phyloP scores from a whole-genome alignment of 2,329 filamentous ascomycete genomes.

The Eutypella sp. region DNA sequence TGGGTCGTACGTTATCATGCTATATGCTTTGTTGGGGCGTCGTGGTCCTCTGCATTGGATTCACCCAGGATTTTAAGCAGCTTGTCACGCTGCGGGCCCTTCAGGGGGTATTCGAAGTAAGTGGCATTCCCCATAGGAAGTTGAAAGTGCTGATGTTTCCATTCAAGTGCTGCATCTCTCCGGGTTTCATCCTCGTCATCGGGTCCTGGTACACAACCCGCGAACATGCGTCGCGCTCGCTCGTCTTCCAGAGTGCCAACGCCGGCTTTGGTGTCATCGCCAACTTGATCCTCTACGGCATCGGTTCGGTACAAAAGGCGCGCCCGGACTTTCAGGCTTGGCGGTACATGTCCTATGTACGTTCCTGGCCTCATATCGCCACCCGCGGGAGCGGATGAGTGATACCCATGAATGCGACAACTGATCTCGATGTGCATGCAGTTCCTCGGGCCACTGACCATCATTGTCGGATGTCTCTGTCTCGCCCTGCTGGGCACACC shows the following conservation, averaged over 20 bases:
- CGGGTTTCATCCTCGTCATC: slow-evolving; percentile 33
- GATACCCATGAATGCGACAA: background rate
- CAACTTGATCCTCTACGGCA: slow-evolving; percentile 31
- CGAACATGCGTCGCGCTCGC: slow-evolving; percentile 30
- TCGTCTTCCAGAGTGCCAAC: slow-evolving; percentile 33
- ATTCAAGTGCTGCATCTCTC: slow-evolving; percentile 31
- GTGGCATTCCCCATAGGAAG: slow-evolving; percentile 1
- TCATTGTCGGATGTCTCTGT: slow-evolving; percentile 27
- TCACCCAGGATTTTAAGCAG: slow-evolving; percentile 33
- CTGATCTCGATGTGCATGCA: slow-evolving; percentile 4
- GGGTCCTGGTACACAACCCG: slow-evolving; percentile 34
- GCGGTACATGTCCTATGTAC: slow-evolving; percentile 34
- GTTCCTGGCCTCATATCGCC: slow-evolving; percentile 1
- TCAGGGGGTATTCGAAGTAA: slow-evolving; percentile 31
- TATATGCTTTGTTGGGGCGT: slow-evolving; percentile 30
- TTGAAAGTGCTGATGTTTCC: background rate
- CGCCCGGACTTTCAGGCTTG: slow-evolving; percentile 28
- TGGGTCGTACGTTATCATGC: slow-evolving; percentile 25
- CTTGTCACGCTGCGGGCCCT: slow-evolving; percentile 30
- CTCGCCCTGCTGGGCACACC: slow-evolving; percentile 32
- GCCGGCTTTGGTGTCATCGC: slow-evolving; percentile 33
- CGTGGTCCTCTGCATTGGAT: slow-evolving; percentile 32
- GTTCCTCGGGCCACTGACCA: slow-evolving; percentile 31
- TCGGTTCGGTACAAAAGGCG: slow-evolving; percentile 25
- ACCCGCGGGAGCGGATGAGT: background rate